phyloP scores from a whole-genome alignment of 495 filamentous ascomycete species.

The Alectoria sarmentosa region DNA sequence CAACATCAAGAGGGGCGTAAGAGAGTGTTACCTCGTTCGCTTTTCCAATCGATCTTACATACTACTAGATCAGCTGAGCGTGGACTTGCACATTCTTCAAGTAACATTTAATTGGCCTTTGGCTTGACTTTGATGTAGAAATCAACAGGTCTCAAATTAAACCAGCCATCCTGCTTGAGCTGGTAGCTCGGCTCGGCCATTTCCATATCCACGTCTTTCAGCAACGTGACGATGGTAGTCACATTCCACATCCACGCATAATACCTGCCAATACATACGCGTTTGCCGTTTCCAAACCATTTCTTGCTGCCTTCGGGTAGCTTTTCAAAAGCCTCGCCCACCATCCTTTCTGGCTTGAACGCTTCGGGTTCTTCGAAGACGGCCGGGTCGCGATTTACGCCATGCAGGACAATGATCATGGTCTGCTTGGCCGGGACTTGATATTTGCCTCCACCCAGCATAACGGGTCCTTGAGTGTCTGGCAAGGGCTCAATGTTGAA shows the following conservation, averaged over 20 bases:
- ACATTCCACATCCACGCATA: conserved; percentile 58
- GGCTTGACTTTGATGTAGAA: conserved; percentile 24
- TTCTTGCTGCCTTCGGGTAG: conserved; percentile 57
- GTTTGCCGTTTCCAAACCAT: conserved; percentile 62
- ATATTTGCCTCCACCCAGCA: conserved; percentile 60
- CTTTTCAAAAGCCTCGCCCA: conserved; percentile 54
- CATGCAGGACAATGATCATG: conserved; percentile 55
- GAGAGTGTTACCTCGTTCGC: neutral
- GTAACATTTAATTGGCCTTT: conserved; percentile 11
- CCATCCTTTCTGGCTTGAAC: conserved; percentile 64
- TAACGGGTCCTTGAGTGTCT: conserved; percentile 43
- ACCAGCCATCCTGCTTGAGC: conserved; percentile 31
- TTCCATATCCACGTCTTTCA: conserved; percentile 40
- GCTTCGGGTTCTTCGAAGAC: conserved; percentile 58
- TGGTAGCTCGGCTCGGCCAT: conserved; percentile 39
- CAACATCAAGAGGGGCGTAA: neutral
- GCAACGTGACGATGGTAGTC: conserved; percentile 35
- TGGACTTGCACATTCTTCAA: neutral
- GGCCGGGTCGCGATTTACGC: conserved; percentile 60
- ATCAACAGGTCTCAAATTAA: conserved; percentile 26
- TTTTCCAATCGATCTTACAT: neutral
- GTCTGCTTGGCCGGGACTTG: conserved; percentile 51
- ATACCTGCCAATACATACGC: conserved; percentile 57
- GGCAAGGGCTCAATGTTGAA: conserved; percentile 52
- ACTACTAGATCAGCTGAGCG: neutral